These are phyloP conservation scores for Inonotus hispidus DNA, from an alignment of 1,284 basidiomycete genomes.

Conservation along the genomic window DNA sequence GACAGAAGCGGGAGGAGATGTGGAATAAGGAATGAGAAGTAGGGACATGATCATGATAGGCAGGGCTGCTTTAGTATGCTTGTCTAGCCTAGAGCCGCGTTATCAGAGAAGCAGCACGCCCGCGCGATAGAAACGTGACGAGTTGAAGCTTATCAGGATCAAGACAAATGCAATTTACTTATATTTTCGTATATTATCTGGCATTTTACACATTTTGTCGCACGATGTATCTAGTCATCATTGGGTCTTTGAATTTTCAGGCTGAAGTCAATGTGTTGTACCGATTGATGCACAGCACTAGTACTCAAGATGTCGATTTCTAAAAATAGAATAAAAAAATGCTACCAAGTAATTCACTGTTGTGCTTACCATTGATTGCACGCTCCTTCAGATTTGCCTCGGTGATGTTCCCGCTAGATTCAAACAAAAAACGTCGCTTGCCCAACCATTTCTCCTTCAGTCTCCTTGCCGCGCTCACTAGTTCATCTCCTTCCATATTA, in stretches of 20 bases:
- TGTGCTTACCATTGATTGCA: conserved; percentile 62
- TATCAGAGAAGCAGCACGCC: background rate
- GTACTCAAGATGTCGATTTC: conserved; percentile 94
- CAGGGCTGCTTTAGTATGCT: background rate
- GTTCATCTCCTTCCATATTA: conserved; percentile 79
- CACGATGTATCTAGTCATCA: background rate
- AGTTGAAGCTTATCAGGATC: background rate
- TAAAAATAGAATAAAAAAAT: conserved; percentile 28
- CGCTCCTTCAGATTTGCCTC: conserved; percentile 74
- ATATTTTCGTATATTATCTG: background rate
- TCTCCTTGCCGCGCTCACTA: conserved; percentile 61
- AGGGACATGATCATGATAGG: background rate
- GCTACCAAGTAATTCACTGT: background rate
- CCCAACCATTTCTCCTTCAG: conserved; percentile 76
- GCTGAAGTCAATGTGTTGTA: conserved; percentile 90
- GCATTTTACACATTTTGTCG: background rate
- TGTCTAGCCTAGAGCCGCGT: background rate
- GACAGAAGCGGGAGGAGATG: background rate
- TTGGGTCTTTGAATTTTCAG: conserved; percentile 81
- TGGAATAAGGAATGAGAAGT: background rate
- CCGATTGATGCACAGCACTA: conserved; percentile 88
- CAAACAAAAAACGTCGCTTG: conserved; percentile 79
- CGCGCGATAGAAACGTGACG: background rate
- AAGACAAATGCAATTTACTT: background rate
- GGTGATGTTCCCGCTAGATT: conserved; percentile 91